phyloP scores from a whole-genome alignment of 208 protist species.

The Acanthamoeba healyi region DNA sequence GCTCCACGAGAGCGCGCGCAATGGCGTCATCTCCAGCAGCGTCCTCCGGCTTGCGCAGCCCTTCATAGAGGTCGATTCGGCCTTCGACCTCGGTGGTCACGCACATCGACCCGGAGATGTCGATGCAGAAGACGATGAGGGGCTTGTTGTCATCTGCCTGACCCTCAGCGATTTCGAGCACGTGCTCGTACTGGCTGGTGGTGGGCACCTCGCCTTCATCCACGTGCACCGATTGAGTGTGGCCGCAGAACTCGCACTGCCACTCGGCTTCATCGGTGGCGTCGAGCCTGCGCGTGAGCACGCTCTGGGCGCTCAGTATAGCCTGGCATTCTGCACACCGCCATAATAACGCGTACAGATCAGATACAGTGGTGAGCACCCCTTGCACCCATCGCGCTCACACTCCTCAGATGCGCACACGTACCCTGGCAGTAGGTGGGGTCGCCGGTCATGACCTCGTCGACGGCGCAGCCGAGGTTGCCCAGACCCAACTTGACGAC shows the following conservation, averaged over 20 bases:
- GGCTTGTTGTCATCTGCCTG: not conserved
- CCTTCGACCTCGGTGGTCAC: slow-evolving; percentile 51
- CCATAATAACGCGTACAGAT: too few relatives aligned
- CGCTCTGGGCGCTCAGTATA: not conserved
- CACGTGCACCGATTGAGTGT: not conserved
- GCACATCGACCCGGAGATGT: slow-evolving; percentile 31
- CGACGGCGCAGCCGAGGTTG: not conserved
- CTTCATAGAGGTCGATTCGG: slow-evolving; percentile 37
- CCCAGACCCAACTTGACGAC: not conserved
- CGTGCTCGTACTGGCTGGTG: not conserved
- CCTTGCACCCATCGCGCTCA: not conserved
- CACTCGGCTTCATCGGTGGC: slow-evolving; percentile 25
- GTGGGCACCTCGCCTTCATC: slow-evolving; percentile 69
- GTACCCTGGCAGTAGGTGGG: slow-evolving; percentile 27
- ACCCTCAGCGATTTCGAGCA: slow-evolving; percentile 9
- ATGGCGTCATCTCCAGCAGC: not conserved
- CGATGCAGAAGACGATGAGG: slow-evolving; percentile 53
- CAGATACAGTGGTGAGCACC: too few relatives aligned
- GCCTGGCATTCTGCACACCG: not conserved
- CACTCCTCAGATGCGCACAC: not conserved
- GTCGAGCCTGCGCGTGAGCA: not conserved
- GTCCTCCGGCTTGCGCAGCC: not conserved
- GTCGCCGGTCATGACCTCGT: slow-evolving; percentile 44
- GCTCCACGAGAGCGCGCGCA: not conserved
- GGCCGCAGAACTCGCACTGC: slow-evolving; percentile 65